Base-by-base conservation (phyloP, 1,284 basidiomycete genomes). In the Stygiomarasmius scandens region DNA sequence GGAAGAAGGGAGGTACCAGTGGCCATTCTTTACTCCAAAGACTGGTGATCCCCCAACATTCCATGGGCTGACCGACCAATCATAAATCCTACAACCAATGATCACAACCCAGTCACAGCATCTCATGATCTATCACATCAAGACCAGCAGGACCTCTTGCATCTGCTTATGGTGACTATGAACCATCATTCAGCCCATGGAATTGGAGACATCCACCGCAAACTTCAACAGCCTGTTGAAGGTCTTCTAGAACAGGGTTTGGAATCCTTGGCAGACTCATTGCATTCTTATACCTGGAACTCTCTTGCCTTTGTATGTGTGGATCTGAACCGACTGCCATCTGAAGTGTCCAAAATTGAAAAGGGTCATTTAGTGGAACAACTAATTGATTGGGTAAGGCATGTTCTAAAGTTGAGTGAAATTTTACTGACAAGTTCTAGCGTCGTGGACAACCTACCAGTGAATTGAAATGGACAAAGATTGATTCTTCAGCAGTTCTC, bases 21-120 rank as follows among this genome's bases (percentile, higher is more conserved):
- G 56, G 56, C 56, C 56, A n/a, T 52, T 47, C 23, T 58, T 58
- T 24, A 58, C 50, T 9, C 50, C 50, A 5, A 38, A 47, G 19
- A 8, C 16, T 10, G 19, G 20, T 27, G 14, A 25, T 25, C 20
- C 27, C 22, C 49, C 25, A 16, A n/a, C 6, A 41, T 32, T 22
- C 50, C 45, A 10, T 48, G 44, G 43, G 56, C 43, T 25, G 51
- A 52, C 10, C 55, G 55, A 10, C n/a, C 9, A 19, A n/a, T n/a
- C n/a, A n/a, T n/a, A n/a, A 24, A 24, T 10, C 48, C 43, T 16
- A 14, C 50, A 2, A 41, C 38, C 6, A 22, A 27, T 2, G n/a
- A 51, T 4, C 24, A 11, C 20, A 22, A 44, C 3, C n/a, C 8
- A 12, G 50, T 51, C 24, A 44, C 27, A 11, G n/a, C 23, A 14